Evolutionary conservation across 1,139 yeast species (phyloP).

Genomic region (Yamadazyma diddensiae): DNA sequence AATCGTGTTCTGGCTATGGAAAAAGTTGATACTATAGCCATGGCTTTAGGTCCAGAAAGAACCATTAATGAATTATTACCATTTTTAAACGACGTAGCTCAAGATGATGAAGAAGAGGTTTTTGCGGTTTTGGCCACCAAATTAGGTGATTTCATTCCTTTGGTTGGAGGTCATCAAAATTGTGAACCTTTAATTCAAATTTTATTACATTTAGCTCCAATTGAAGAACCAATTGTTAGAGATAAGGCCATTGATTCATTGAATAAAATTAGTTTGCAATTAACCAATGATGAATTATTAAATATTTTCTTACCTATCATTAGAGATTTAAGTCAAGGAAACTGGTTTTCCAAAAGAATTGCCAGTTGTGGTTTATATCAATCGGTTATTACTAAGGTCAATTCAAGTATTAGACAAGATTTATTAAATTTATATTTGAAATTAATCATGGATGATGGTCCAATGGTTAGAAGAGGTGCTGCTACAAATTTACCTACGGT

Average conservation of each 20-base stretch:
- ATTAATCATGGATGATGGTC: slow-evolving; percentile 86
- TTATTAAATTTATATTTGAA: slow-evolving; percentile 66
- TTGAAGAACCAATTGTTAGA: slow-evolving; percentile 97
- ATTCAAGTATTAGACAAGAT: slow-evolving; percentile 53
- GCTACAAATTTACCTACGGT: slow-evolving; percentile 78
- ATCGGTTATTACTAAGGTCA: slow-evolving; percentile 62
- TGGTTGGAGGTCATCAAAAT: slow-evolving; percentile 80
- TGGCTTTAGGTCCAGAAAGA: slow-evolving; percentile 93
- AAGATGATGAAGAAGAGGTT: slow-evolving; percentile 98
- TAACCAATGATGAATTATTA: slow-evolving; percentile 65
- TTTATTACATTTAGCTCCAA: slow-evolving; percentile 83
- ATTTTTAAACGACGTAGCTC: slow-evolving; percentile 82
- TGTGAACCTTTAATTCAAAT: slow-evolving; percentile 79
- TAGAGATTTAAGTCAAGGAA: slow-evolving; percentile 76
- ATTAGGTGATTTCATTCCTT: slow-evolving; percentile 81
- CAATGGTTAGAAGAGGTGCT: slow-evolving; percentile 97
- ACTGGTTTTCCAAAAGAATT: slow-evolving; percentile 93
- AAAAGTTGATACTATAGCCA: slow-evolving; percentile 87
- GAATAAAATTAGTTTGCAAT: slow-evolving; percentile 62
- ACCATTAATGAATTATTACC: slow-evolving; percentile 88
- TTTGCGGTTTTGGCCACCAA: slow-evolving; percentile 91
- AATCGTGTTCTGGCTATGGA: slow-evolving; percentile 95
- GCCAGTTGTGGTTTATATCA: slow-evolving; percentile 90
- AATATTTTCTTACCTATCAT: slow-evolving; percentile 72
- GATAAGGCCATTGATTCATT: slow-evolving; percentile 91